These are phyloP conservation scores for Paramecium caudatum DNA, from an alignment of 73 alveolate genomes.

Conservation along the genomic window DNA sequence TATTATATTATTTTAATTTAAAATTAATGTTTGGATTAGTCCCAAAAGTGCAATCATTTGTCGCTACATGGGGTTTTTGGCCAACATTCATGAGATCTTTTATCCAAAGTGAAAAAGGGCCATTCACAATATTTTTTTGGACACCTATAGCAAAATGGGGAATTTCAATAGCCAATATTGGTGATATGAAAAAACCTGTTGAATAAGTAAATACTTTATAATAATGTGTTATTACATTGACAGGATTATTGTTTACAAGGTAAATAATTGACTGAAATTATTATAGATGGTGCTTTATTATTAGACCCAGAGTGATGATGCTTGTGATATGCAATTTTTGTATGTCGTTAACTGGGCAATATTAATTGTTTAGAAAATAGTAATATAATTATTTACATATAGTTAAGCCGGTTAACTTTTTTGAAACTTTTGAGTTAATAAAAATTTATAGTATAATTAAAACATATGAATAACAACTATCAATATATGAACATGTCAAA, in stretches of 20 bases:
- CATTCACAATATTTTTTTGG: slow-evolving; percentile 65
- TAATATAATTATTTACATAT: slow-evolving; percentile 4
- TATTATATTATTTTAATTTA: neutral
- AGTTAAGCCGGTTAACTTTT: slow-evolving; percentile 8
- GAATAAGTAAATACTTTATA: slow-evolving; percentile 59
- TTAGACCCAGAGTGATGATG: slow-evolving; percentile 31
- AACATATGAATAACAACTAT: slow-evolving; percentile 31
- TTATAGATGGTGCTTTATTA: slow-evolving; percentile 51
- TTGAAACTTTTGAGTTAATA: no score
- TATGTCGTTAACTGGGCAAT: slow-evolving; percentile 47
- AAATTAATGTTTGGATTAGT: slow-evolving; percentile 57
- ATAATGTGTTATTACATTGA: slow-evolving; percentile 46
- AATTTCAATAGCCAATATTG: slow-evolving; percentile 50
- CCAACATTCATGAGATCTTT: slow-evolving; percentile 5
- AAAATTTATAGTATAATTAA: no score
- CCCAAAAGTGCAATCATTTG: slow-evolving; percentile 10
- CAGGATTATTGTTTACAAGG: slow-evolving; percentile 54
- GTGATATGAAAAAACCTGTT: slow-evolving; percentile 59
- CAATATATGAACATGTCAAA: neutral
- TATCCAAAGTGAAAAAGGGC: slow-evolving; percentile 22
- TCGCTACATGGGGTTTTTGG: slow-evolving; percentile 64
- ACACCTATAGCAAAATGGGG: slow-evolving; percentile 62
- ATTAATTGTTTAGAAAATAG: slow-evolving; percentile 58
- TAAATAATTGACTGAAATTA: neutral
- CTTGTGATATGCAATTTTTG: slow-evolving; percentile 21